phyloP scores from a whole-genome alignment of 495 filamentous ascomycete species.

The Bryoglossum gracile region DNA sequence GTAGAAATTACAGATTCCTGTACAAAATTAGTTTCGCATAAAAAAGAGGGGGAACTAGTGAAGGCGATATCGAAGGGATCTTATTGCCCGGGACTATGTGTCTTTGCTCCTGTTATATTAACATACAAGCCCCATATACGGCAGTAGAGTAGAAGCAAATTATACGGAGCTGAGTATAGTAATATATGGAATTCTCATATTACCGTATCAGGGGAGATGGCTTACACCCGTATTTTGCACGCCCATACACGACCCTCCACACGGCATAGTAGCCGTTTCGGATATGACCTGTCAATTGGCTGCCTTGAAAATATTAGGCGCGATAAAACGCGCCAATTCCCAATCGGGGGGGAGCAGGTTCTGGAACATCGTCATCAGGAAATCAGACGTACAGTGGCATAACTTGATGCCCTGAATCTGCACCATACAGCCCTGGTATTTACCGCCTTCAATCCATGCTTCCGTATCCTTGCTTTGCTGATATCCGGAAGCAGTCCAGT shows the following conservation, averaged over 20 bases:
- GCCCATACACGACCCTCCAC: neutral
- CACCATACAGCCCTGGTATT: neutral
- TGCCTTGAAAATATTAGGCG: conserved; percentile 8
- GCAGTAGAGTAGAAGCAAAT: neutral
- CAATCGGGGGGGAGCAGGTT: conserved; percentile 12
- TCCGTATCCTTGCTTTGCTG: conserved; percentile 3
- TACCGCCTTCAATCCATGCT: conserved; percentile 15
- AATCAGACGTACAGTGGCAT: conserved; percentile 13
- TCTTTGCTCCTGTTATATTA: no score
- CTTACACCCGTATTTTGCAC: neutral
- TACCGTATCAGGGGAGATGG: neutral
- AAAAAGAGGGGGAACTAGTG: neutral
- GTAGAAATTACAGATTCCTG: no score
- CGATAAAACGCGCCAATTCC: conserved; percentile 14
- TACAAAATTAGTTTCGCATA: neutral
- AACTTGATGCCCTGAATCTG: conserved; percentile 10
- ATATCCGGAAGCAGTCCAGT: neutral
- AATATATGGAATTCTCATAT: neutral
- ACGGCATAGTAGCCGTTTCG: neutral
- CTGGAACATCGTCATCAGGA: conserved; percentile 9
- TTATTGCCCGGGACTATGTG: neutral
- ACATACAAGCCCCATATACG: no score
- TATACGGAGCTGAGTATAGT: neutral
- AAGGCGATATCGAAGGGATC: neutral
- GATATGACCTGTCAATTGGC: neutral